phyloP scores from a whole-genome alignment of 148 eudicot genomes.

The Chenopodium quinoa region DNA sequence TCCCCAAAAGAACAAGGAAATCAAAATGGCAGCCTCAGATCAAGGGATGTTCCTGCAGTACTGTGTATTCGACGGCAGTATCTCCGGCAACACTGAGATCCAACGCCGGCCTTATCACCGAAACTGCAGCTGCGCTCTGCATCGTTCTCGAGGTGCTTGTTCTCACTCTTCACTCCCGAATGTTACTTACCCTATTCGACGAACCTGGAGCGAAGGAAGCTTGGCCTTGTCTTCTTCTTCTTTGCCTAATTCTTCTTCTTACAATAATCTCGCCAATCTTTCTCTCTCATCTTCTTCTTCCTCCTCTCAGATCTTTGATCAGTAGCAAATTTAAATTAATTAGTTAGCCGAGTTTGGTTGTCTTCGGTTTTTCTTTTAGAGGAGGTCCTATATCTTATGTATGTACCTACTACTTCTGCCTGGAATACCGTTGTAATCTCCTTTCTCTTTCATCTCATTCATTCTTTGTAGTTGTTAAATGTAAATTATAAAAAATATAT shows the following conservation, averaged over 20 bases:
- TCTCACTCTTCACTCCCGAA: background rate
- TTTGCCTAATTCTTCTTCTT: background rate
- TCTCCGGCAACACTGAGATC: conserved; percentile 36
- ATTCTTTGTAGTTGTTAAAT: too few relatives aligned
- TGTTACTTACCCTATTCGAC: conserved; percentile 2
- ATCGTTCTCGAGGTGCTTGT: conserved; percentile 18
- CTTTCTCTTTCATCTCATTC: too few relatives aligned
- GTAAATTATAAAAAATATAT: too few relatives aligned
- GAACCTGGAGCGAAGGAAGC: conserved; percentile 6
- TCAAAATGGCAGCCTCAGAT: conserved; percentile 21
- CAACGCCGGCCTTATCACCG: conserved; percentile 46
- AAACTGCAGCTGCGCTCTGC: conserved; percentile 47
- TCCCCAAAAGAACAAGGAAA: too few relatives aligned
- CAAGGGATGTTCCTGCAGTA: conserved; percentile 19
- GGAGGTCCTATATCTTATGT: too few relatives aligned
- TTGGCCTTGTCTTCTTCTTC: conserved; percentile 1
- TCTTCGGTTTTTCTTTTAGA: too few relatives aligned
- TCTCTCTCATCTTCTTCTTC: background rate
- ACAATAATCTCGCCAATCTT: background rate
- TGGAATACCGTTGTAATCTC: too few relatives aligned
- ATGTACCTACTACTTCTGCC: too few relatives aligned
- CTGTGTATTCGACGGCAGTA: conserved; percentile 37
- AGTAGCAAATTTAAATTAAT: too few relatives aligned
- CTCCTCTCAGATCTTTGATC: too few relatives aligned
- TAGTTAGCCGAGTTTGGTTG: too few relatives aligned